Evolutionary conservation across 305 asterid species (phyloP).

Genomic region (Withania somnifera): DNA sequence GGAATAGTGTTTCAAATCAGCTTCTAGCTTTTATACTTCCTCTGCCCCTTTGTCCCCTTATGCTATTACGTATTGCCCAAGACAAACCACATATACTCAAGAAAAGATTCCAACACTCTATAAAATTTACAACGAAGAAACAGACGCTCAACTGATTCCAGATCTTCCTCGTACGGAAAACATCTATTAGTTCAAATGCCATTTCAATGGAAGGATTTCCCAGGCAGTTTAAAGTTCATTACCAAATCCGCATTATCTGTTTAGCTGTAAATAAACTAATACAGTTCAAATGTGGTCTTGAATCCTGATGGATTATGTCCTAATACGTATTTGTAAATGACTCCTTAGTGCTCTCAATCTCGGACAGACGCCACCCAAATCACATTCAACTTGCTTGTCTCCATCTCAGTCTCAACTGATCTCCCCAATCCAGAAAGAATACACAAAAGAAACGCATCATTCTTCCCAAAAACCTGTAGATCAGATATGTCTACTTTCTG

Average conservation of each 20-base stretch:
- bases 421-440: not conserved
- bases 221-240: not conserved
- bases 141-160: not conserved
- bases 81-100: not conserved
- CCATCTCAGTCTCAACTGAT: not conserved
- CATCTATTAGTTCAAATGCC: not conserved
- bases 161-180: not conserved
- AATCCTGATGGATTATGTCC: not conserved
- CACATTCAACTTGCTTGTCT: not conserved
- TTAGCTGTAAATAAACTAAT: not conserved
- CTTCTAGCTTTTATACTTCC: not conserved
- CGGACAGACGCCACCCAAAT: not conserved
- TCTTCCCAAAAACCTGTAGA: not conserved
- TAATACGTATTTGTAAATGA: not conserved
- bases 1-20: not conserved
- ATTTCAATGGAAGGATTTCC: not conserved
- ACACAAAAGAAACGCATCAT: not conserved
- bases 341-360: not conserved
- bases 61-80: not conserved
- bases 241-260: not conserved
- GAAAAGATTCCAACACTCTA: not conserved
- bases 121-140: not conserved
- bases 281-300: not conserved
- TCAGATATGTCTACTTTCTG: not conserved
- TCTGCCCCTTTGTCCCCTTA: not conserved